Base-by-base conservation (phyloP, 257 asterid species). In the Jaltomata sinuosa region DNA sequence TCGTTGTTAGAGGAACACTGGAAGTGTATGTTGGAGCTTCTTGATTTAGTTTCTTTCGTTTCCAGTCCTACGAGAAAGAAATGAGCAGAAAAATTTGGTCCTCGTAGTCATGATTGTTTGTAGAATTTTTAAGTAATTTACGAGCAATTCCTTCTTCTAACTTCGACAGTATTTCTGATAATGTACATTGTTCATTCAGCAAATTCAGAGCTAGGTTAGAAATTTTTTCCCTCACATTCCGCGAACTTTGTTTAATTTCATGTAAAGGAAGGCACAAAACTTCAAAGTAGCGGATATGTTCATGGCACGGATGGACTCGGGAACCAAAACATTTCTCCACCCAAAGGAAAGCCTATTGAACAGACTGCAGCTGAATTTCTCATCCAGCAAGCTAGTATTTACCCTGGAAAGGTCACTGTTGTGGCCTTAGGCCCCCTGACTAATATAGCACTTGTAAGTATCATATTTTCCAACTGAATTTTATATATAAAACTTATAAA, bases 241-340 rank as follows among this genome's bases (percentile, higher is more conserved):
- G 15, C 11, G 52, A 19, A 72, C 5, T 72, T 8, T 74, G 36
- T 74, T 74, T 45, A 74, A 42, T 18, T 81, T 55, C 83, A n/a
- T 89, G 84, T 93, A 86, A 90, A 94, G 99, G 90, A 96, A 87
- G 99, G 98, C 87, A 91, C 94, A 45, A 94, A 96, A 72, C 97
- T 94, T 86, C 94, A 97, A 67, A 92, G 92, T 81, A 97, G 97
- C 85, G 96, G 90, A 88, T 93, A 93, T 81, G 98, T 93, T 86
- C 98, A 96, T 85, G 99, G 99, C 57, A 88, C 93, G 69, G 99
- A 94, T 89, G 99, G 99, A 87, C 93, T 96, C 87, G 99, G 99
- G 72, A 96, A 96, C 88, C 99, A 96, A 93, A 93, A 94, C 90
- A 93, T 93, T 81, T 94, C 97, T 88, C 93, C 97, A 45, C 97